Percentiles rank a stretch among this genome's conserved stretches.
Conservation (phyloP, 2,329 filamentous ascomycete genomes). For the Tolypocladium inflatum region DNA sequence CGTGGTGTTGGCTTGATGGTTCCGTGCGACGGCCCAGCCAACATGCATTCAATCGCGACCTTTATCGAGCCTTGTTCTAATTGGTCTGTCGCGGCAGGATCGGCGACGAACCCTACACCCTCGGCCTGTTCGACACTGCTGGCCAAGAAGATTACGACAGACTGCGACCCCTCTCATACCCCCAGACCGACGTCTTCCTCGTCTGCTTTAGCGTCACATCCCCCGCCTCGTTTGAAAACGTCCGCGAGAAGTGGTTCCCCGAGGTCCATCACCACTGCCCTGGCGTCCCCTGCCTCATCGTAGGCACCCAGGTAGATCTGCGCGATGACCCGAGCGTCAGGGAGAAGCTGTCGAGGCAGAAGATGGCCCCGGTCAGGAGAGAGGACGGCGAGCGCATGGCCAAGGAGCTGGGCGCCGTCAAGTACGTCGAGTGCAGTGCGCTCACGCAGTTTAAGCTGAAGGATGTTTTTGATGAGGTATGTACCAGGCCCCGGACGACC, state of each 20-base stretch:
- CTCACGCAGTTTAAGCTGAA: slow-evolving; percentile 98
- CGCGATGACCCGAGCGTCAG: slow-evolving; percentile 78
- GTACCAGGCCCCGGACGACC: slow-evolving; percentile 11
- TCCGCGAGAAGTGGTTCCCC: slow-evolving; percentile 97
- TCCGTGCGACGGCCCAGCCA: neutral
- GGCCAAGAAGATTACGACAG: slow-evolving; percentile 99
- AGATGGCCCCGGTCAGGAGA: slow-evolving; percentile 86
- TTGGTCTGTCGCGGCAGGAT: slow-evolving; percentile 55
- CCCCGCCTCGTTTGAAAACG: slow-evolving; percentile 97
- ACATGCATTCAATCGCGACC: neutral
- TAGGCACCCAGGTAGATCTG: slow-evolving; percentile 95
- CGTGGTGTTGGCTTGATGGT: neutral
- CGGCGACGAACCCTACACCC: slow-evolving; percentile 94
- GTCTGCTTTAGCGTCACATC: slow-evolving; percentile 98
- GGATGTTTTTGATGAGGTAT: slow-evolving; percentile 97
- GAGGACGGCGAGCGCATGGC: slow-evolving; percentile 95
- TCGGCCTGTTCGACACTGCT: slow-evolving; percentile 95
- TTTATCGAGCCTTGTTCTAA: slow-evolving; percentile 1
- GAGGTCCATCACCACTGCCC: slow-evolving; percentile 98
- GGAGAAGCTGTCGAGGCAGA: slow-evolving; percentile 90
- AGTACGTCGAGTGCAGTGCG: slow-evolving; percentile 98
- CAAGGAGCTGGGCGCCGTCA: slow-evolving; percentile 92
- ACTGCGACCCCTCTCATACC: slow-evolving; percentile 90
- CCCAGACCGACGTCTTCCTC: slow-evolving; percentile 96
- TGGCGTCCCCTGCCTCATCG: slow-evolving; percentile 93